Evolutionary conservation across 345 rosid species (phyloP).

Genomic region (Cardamine chenopodiifolia): DNA sequence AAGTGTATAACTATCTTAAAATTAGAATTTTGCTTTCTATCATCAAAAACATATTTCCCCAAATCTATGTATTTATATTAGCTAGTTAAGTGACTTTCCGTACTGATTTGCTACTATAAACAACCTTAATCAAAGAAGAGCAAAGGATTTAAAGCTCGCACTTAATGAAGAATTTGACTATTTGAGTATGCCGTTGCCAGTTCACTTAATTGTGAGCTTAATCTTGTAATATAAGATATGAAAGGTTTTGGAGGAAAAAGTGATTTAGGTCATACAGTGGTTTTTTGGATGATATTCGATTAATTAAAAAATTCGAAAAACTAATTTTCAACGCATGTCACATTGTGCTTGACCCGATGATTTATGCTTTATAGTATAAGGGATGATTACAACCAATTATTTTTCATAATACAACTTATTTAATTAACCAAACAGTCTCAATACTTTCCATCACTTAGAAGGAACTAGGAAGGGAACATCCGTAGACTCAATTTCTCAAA

Average conservation of each 20-base stretch:
- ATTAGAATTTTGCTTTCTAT: too few relatives aligned
- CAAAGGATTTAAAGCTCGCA: not conserved
- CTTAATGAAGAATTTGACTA: not conserved
- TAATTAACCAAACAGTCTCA: not conserved
- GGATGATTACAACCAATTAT: constrained; percentile 19
- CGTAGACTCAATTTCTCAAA: constrained; percentile 15
- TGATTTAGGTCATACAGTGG: not conserved
- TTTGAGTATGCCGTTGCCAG: not conserved
- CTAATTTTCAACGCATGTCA: not conserved
- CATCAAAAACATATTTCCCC: not conserved
- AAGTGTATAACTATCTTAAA: too few relatives aligned
- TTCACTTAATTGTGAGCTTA: not conserved
- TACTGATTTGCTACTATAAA: too few relatives aligned
- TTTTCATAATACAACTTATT: constrained; percentile 2
- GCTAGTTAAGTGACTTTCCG: too few relatives aligned
- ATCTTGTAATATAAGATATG: not conserved
- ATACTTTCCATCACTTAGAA: not conserved
- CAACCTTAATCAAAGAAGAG: not conserved
- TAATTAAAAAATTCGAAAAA: too few relatives aligned
- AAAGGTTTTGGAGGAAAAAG: not conserved
- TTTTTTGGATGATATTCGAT: not conserved
- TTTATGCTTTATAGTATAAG: not conserved
- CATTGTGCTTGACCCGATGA: not conserved
- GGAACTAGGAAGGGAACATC: constrained; percentile 23
- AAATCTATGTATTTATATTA: too few relatives aligned